Evolutionary conservation across 495 filamentous ascomycete genomes (phyloP), one percentile per base, ranked within the genome.

Genomic region (Daldinia decipiens): DNA sequence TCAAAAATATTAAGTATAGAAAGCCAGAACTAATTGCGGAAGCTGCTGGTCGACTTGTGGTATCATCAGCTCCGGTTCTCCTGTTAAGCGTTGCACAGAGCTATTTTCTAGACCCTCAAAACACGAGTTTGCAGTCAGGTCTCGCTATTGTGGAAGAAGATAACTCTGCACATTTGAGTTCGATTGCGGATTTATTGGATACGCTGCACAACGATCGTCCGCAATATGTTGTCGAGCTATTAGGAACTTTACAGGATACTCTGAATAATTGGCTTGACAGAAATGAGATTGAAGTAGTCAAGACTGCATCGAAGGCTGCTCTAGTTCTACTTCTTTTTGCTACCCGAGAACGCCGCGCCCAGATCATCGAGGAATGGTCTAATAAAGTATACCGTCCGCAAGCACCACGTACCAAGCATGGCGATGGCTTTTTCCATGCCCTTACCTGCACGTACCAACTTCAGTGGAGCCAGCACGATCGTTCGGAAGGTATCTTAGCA

Each of bases 1-100:
- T 78, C 52, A 64, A 77, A 43, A 76, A 62, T 5, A 80, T 74
- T 2, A 80, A 78, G 19, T 83, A 83, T 60, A 85, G 88, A n/a
- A 86, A 87, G 4, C 91, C 91, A 0, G 90, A 93, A 65, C 78
- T 93, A 13, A 86, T 90, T 4, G 87, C 89, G 13, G 92, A 93
- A 73, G 87, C 88, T 9, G 82, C 83, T 12, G 85, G 88, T 54
- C 80, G 80, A 45, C 80, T 93, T 9, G 82, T 92, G 45, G 74
- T 82, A 9, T 81, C 83, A 26, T 71, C 77, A 7, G 70, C 79
- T 21, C 83, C 82, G 0, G 31, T 81, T 3, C 76, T 85, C 34
- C 77, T 76, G 17, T n/a, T 75, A 26, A 58, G 50, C 12, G 40
- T 63, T 38, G 26, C 43, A 15, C 40, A 54, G 17, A 38, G 52